These are phyloP conservation scores for Zoysia matrella DNA, from an alignment of 202 grass and related monocot species.

Conservation along the genomic window DNA sequence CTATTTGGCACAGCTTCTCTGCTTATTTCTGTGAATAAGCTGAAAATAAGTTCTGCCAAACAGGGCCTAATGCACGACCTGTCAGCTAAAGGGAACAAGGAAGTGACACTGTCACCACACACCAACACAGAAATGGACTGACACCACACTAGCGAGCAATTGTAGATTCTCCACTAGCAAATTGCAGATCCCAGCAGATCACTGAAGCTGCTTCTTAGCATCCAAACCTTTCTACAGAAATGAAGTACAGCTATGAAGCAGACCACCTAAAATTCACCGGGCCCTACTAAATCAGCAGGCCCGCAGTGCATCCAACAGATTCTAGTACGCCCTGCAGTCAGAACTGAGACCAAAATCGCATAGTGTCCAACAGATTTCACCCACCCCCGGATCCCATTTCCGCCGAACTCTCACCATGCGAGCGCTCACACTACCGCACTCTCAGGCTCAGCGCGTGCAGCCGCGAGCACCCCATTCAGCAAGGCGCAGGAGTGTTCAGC, in stretches of 20 bases:
- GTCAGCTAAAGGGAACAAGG: neutral
- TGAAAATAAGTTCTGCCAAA: no score
- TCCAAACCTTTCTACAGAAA: neutral
- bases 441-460: neutral
- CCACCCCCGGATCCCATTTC: neutral
- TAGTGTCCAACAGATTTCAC: neutral
- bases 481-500: neutral
- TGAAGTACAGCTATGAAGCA: neutral
- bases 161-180: conserved; percentile 5
- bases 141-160: neutral
- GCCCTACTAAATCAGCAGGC: conserved; percentile 15
- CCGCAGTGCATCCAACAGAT: neutral
- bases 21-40: no score
- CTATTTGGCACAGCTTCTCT: no score
- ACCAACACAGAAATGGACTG: neutral
- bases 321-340: neutral
- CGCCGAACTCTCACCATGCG: neutral
- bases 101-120: neutral
- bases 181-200: neutral
- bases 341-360: neutral
- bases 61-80: neutral
- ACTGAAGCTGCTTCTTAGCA: neutral
- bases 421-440: neutral
- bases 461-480: neutral
- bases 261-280: neutral